A percentile compares a stretch with the other conserved stretches of the same genome.
Evolutionary conservation across 768 basidiomycete genomes (phyloP).

Genomic region (Chalciporus piperatus): DNA sequence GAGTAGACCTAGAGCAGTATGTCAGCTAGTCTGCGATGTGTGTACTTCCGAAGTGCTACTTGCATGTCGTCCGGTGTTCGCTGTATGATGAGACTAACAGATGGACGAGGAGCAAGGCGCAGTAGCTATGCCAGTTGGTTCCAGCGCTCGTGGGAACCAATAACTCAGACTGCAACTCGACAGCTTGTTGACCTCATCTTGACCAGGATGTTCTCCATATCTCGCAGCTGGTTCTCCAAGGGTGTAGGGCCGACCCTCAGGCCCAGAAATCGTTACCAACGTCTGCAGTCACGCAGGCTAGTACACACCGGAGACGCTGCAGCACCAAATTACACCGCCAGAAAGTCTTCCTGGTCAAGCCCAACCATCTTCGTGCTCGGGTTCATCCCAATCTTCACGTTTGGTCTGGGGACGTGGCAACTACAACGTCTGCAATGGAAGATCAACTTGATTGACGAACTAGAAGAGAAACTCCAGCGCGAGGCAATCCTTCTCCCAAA

Average conservation of each 20-base stretch:
- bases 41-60: conserved; percentile 15
- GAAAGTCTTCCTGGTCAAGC: conserved; percentile 59
- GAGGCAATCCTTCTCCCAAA: conserved; percentile 76
- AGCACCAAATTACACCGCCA: conserved; percentile 52
- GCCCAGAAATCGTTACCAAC: conserved; percentile 7
- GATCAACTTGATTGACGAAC: conserved; percentile 85
- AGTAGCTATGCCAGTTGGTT: neutral
- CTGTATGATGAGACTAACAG: neutral
- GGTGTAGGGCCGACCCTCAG: conserved; percentile 4
- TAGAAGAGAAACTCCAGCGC: conserved; percentile 84
- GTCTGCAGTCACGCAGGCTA: conserved; percentile 7
- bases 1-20: conserved; percentile 27
- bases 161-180: neutral
- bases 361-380: conserved; percentile 76
- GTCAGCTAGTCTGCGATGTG: conserved; percentile 7
- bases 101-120: conserved; percentile 2
- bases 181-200: neutral
- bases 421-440: conserved; percentile 94
- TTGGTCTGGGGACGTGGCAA: conserved; percentile 92
- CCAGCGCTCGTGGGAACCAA: conserved; percentile 20
- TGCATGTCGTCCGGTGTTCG: conserved; percentile 20
- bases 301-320: conserved; percentile 25
- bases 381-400: conserved; percentile 86
- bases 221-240: conserved; percentile 13
- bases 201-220: conserved; percentile 18